Evolutionary conservation across 169 alveolate genomes (phyloP).

Genomic region (Plasmodium sp.): DNA sequence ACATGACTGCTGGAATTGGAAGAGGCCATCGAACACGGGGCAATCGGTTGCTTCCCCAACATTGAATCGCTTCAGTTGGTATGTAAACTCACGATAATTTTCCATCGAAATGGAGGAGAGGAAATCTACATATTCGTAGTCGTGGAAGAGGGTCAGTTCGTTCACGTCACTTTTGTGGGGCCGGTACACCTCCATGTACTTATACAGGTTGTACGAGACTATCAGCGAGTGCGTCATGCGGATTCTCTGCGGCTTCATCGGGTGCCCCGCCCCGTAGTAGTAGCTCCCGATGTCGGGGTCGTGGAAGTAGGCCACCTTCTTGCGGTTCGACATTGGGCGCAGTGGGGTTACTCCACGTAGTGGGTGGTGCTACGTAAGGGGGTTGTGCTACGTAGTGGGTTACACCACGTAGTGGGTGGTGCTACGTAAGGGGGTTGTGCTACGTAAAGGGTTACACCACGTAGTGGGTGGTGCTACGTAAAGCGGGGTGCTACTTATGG

Average conservation of each 20-base stretch:
- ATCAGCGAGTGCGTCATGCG: constrained; percentile 98
- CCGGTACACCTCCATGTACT: constrained; percentile 95
- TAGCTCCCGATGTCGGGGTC: constrained; percentile 97
- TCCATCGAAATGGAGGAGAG: constrained; percentile 89
- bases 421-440: no score
- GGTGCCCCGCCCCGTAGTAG: constrained; percentile 99
- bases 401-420: no score
- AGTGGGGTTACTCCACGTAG: background rate
- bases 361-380: background rate
- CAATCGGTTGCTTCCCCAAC: constrained; percentile 97
- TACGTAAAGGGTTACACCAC: no score
- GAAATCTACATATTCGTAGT: constrained; percentile 94
- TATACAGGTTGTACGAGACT: constrained; percentile 95
- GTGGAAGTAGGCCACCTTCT: constrained; percentile 92
- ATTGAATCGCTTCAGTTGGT: constrained; percentile 92
- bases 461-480: no score
- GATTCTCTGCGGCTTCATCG: constrained; percentile 99
- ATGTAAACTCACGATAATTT: constrained; percentile 87
- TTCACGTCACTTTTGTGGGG: constrained; percentile 97
- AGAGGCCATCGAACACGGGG: constrained; percentile 98
- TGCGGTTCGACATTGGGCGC: constrained; percentile 74
- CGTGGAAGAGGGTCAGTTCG: constrained; percentile 96
- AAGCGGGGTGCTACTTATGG: no score
- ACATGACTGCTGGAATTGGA: constrained; percentile 96
- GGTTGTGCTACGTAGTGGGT: no score